phyloP scores from a whole-genome alignment of 2,329 filamentous ascomycete species.

The Daldinia eschscholtzii region DNA sequence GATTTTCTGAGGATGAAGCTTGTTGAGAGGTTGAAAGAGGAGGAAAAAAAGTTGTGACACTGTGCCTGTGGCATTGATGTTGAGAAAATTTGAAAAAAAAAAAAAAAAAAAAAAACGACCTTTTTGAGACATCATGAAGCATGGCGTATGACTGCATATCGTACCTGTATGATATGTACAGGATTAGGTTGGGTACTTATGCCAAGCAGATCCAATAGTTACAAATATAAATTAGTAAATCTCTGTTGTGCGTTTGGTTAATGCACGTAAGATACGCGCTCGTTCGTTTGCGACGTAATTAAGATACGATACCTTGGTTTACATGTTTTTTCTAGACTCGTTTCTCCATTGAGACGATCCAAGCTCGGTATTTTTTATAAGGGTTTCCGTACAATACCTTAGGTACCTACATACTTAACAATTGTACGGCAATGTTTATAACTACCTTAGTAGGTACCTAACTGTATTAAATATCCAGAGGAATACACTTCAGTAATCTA shows the following conservation, averaged over 20 bases:
- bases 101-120: no score
- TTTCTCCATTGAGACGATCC: background rate
- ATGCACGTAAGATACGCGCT: conserved; percentile 1
- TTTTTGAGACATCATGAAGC: background rate
- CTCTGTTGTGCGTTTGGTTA: background rate
- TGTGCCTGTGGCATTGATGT: background rate
- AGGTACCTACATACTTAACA: no score
- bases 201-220: background rate
- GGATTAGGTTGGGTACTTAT: background rate
- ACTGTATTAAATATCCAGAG: no score
- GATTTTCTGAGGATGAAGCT: conserved; percentile 68
- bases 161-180: conserved; percentile 1
- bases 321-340: background rate
- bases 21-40: conserved; percentile 64
- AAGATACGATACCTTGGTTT: background rate
- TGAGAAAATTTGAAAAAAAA: background rate
- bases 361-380: no score
- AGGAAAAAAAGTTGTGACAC: conserved; percentile 57
- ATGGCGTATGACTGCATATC: background rate
- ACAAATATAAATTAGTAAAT: background rate
- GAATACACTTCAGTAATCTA: no score
- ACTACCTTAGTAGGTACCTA: no score
- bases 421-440: no score
- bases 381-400: no score
- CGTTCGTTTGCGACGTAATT: background rate